These are phyloP conservation scores for Didymella sp. DNA, from an alignment of 2,329 filamentous ascomycete species.

Conservation along the genomic window DNA sequence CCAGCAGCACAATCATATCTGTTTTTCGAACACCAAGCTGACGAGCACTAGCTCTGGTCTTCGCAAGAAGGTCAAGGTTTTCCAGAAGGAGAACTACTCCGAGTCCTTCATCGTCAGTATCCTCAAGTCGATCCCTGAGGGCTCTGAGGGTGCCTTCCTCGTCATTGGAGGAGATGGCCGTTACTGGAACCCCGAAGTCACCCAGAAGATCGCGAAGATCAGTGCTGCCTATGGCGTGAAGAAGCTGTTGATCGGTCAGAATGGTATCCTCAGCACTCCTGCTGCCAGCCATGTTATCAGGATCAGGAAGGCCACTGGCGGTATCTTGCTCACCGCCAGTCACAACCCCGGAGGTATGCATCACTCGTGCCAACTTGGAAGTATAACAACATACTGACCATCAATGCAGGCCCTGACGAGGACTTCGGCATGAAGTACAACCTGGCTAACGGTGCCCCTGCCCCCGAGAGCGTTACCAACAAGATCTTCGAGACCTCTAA, in stretches of 20 bases:
- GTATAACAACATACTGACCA: not conserved
- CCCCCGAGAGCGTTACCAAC: conserved; percentile 95
- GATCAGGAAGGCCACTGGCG: conserved; percentile 92
- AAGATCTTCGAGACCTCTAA: conserved; percentile 96
- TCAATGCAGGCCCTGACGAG: conserved; percentile 75
- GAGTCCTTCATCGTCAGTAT: conserved; percentile 95
- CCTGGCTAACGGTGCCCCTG: conserved; percentile 92
- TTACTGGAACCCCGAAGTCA: conserved; percentile 96
- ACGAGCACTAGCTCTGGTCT: conserved; percentile 78
- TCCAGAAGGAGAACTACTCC: conserved; percentile 94
- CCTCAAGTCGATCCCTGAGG: conserved; percentile 94
- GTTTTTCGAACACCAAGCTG: conserved; percentile 30
- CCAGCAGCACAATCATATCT: not conserved
- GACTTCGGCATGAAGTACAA: conserved; percentile 99
- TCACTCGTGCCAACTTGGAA: no score
- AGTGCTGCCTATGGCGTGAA: conserved; percentile 96
- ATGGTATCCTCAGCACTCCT: conserved; percentile 95
- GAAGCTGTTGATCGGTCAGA: conserved; percentile 95
- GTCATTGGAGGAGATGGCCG: conserved; percentile 98
- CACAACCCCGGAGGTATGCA: conserved; percentile 91
- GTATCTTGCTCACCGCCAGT: conserved; percentile 94
- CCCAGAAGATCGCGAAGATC: conserved; percentile 97
- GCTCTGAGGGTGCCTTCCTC: conserved; percentile 83
- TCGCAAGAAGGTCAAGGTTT: conserved; percentile 98
- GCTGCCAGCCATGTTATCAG: conserved; percentile 96